These are phyloP conservation scores for Nemophila menziesii DNA, from an alignment of 257 asterid species.

Conservation along the genomic window DNA sequence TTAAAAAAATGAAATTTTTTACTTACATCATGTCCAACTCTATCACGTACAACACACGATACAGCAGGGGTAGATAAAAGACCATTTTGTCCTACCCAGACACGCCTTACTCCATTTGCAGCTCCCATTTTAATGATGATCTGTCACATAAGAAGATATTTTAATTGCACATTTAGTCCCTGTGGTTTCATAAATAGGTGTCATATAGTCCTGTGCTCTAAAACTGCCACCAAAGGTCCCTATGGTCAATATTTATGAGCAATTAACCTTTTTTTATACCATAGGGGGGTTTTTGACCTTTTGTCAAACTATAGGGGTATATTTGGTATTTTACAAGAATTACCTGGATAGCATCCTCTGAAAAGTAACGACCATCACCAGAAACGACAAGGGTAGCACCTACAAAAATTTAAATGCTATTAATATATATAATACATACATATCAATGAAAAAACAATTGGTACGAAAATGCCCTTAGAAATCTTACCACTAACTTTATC, in stretches of 20 bases:
- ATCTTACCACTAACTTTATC: conserved; percentile 61
- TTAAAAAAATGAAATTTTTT: not conserved
- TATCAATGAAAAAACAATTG: not conserved
- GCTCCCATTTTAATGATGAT: conserved; percentile 93
- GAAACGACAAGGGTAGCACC: conserved; percentile 97
- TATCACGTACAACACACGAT: conserved; percentile 80
- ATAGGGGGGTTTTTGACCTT: too few relatives aligned
- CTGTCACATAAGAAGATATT: too few relatives aligned
- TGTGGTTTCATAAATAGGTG: too few relatives aligned
- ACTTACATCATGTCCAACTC: conserved; percentile 79
- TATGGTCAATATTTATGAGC: not conserved
- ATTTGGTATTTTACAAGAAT: not conserved
- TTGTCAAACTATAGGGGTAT: too few relatives aligned
- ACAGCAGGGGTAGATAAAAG: conserved; percentile 96
- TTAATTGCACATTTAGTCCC: too few relatives aligned
- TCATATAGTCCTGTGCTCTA: not conserved
- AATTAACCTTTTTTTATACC: too few relatives aligned
- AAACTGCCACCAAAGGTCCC: not conserved
- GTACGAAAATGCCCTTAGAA: not conserved
- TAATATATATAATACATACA: conserved; percentile 2
- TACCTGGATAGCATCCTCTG: conserved; percentile 95
- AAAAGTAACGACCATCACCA: conserved; percentile 96
- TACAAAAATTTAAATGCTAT: conserved; percentile 15
- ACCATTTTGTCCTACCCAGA: conserved; percentile 96
- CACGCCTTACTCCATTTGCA: conserved; percentile 88